Base-by-base conservation (phyloP, 176 grass and related monocot species). In the Cymbopogon citratus region DNA sequence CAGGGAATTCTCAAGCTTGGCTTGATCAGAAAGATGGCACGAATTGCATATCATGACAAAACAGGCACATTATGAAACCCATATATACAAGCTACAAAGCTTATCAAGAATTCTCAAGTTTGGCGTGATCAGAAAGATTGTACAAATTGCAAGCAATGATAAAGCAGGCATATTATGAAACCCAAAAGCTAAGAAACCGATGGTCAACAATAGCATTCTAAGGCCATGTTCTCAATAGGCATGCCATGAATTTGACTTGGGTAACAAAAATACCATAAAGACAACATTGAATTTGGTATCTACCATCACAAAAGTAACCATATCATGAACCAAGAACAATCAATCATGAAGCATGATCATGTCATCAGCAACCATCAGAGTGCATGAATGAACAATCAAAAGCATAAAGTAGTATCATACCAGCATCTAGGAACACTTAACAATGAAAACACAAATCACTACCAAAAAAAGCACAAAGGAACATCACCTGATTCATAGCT, bases 401-500 rank as follows among this genome's bases (percentile, higher is more conserved):
- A 33, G 21, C 67, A 29, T 31, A 69, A 76, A 49, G 28, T 43
- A 54, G 38, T 72, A 34, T 13, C 25, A 59, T 35, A 65, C 9
- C n/a, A 86, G 68, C 80, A 87, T 65, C 21, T 31, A 63, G 19
- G 11, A 85, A 9, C 26, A 68, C 41, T 23, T 21, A 46, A 66
- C 46, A 45, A n/a, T 49, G 9, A 43, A 70, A 59, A 23, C 9
- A 76, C 46, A 24, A 38, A 74, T 41, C 75, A 63, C 1, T 19
- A 8, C 0, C 18, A 8, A 6, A n/a, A 46, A 67, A 69, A 24
- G 5, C 62, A 51, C 39, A 70, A 56, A 80, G 18, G 38, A 70
- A 75, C 76, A 74, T 73, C 63, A 98, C 95, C 95, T 98, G 90
- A 86, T 38, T 93, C 84, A 99, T 95, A 80, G 88, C 85, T 86